These are phyloP conservation scores for Pseudotulostoma volvatum DNA, from an alignment of 495 filamentous ascomycete species.

Conservation along the genomic window DNA sequence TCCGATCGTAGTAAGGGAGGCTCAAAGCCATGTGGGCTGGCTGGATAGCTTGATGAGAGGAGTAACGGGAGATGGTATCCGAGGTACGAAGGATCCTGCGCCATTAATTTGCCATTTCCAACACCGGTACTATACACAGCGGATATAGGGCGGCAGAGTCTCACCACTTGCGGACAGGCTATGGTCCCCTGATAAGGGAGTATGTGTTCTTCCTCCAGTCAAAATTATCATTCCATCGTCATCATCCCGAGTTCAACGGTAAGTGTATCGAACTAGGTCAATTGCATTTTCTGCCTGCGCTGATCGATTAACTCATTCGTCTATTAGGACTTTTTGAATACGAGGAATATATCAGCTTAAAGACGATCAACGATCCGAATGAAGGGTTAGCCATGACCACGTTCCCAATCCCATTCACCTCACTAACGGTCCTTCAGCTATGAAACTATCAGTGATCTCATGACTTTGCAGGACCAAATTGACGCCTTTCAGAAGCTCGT, in stretches of 20 bases:
- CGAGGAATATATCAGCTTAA: constrained; percentile 95
- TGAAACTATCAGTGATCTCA: constrained; percentile 90
- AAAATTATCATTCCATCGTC: constrained; percentile 84
- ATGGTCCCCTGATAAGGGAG: constrained; percentile 81
- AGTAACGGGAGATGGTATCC: constrained; percentile 67
- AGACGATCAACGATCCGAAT: constrained; percentile 96
- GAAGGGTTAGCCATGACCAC: constrained; percentile 43
- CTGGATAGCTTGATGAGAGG: constrained; percentile 82
- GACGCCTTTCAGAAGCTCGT: constrained; percentile 96
- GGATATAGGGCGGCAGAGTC: not conserved
- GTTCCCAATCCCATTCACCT: not conserved
- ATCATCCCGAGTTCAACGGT: constrained; percentile 97
- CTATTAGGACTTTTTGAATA: constrained; percentile 72
- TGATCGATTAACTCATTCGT: not conserved
- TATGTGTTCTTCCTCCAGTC: constrained; percentile 89
- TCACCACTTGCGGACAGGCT: constrained; percentile 49
- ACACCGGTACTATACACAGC: not conserved
- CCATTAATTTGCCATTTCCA: not conserved
- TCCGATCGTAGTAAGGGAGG: constrained; percentile 70
- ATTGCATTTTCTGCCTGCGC: not conserved
- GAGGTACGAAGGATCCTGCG: constrained; percentile 36
- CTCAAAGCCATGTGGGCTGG: constrained; percentile 77
- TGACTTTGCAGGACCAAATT: constrained; percentile 94
- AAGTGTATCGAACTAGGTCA: constrained; percentile 15
- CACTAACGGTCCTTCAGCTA: constrained; percentile 37